These are phyloP conservation scores for Cucumis variabilis DNA, from an alignment of 331 rosid species.

Conservation along the genomic window DNA sequence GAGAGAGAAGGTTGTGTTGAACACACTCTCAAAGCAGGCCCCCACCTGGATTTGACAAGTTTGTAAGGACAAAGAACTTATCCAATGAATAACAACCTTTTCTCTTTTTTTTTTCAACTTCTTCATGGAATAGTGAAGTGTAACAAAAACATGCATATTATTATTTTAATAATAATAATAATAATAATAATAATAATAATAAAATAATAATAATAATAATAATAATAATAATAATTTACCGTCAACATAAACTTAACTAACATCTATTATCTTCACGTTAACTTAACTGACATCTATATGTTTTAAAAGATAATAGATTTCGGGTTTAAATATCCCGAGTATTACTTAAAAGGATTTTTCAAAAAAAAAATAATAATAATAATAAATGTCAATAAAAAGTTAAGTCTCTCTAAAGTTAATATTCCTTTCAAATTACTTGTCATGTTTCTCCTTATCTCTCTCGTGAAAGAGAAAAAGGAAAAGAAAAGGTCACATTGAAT, in stretches of 20 bases:
- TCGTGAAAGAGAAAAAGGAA: not conserved
- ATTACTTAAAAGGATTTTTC: too few species aligned
- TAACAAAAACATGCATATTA: not conserved
- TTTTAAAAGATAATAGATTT: too few species aligned
- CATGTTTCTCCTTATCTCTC: conserved; percentile 7
- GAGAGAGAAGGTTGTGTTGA: not conserved
- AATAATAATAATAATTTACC: too few species aligned
- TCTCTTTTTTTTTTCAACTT: not conserved
- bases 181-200: too few species aligned
- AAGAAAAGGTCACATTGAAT: not conserved
- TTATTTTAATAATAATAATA: not conserved
- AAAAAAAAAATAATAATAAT: too few species aligned
- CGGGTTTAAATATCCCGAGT: too few species aligned
- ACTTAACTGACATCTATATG: too few species aligned
- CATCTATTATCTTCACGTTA: too few species aligned
- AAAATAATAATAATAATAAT: too few species aligned
- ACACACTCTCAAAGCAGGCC: conserved; percentile 1
- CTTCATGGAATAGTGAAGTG: not conserved
- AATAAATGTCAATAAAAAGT: not conserved
- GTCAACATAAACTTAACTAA: too few species aligned
- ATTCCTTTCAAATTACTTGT: not conserved
- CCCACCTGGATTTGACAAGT: conserved; percentile 4
- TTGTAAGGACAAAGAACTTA: not conserved
- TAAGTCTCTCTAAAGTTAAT: not conserved
- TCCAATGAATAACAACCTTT: conserved; percentile 7